Percentiles rank a stretch among this genome's conserved stretches.
phyloP scores from a whole-genome alignment of 805 yeast species.

The Kluyveromyces starmeri region DNA sequence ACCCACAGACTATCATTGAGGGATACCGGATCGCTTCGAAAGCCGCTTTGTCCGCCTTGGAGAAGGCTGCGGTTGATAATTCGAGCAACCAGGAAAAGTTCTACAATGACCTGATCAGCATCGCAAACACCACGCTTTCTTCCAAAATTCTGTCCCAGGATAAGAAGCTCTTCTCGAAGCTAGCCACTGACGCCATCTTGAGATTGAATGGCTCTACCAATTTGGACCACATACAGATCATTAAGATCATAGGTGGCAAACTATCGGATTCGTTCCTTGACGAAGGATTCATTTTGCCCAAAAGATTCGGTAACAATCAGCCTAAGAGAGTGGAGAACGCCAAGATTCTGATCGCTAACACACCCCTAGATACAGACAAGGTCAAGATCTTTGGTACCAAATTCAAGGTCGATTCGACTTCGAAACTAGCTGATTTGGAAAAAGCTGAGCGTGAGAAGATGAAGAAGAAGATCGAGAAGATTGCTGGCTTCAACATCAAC shows the following conservation, averaged over 20 bases:
- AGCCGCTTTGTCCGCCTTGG: constrained; percentile 79
- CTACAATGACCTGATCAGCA: constrained; percentile 69
- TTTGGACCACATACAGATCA: constrained; percentile 85
- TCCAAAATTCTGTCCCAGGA: constrained; percentile 94
- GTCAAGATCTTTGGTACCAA: constrained; percentile 97
- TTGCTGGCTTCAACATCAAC: constrained; percentile 77
- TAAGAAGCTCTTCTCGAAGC: constrained; percentile 75
- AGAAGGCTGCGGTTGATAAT: constrained; percentile 66
- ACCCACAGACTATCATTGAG: constrained; percentile 95
- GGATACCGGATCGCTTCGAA: constrained; percentile 85
- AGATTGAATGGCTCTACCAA: constrained; percentile 81
- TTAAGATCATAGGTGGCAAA: constrained; percentile 89
- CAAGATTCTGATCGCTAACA: constrained; percentile 84
- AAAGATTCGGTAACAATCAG: constrained; percentile 90
- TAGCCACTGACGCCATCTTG: constrained; percentile 91
- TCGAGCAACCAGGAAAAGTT: constrained; percentile 48
- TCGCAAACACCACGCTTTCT: constrained; percentile 88
- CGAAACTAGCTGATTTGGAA: constrained; percentile 88
- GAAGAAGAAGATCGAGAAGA: constrained; percentile 82
- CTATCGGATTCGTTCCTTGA: constrained; percentile 87
- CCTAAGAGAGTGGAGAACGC: constrained; percentile 80
- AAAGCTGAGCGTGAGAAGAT: constrained; percentile 90
- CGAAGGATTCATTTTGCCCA: constrained; percentile 89
- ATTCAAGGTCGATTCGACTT: constrained; percentile 90
- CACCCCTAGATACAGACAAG: constrained; percentile 94